Conservation (phyloP, 352 stramenopile genomes). For the Phytopythium cucurbitacearum region DNA sequence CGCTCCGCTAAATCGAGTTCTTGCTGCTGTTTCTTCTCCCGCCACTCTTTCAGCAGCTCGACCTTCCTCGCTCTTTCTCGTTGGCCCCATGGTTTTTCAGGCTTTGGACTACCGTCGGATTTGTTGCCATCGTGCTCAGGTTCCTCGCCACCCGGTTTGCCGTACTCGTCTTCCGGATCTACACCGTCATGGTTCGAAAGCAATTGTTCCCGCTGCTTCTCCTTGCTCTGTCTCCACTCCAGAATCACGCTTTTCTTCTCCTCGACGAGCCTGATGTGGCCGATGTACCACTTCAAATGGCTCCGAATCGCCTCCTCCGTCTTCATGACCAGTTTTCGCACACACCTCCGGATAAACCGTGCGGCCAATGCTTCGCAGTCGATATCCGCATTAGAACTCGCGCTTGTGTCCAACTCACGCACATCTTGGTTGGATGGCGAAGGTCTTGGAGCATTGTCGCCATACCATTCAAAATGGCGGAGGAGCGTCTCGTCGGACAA, state of each 20-base stretch:
- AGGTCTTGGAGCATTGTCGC: background rate
- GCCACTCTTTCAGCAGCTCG: conserved; percentile 33
- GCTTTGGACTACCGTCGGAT: background rate
- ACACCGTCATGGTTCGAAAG: background rate
- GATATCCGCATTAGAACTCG: background rate
- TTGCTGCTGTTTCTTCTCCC: conserved; percentile 35
- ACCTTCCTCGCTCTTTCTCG: conserved; percentile 18
- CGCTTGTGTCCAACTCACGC: background rate
- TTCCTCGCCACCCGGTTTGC: conserved; percentile 1
- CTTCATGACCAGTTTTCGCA: conserved; percentile 47
- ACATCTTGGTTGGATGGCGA: conserved; percentile 10
- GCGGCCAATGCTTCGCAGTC: conserved; percentile 46
- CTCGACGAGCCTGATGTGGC: conserved; percentile 40
- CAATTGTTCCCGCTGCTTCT: conserved; percentile 29
- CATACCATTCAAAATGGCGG: conserved; percentile 10
- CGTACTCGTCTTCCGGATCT: conserved; percentile 1
- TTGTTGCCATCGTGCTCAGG: background rate
- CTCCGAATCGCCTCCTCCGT: conserved; percentile 43
- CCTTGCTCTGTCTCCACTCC: conserved; percentile 53
- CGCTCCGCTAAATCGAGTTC: conserved; percentile 21
- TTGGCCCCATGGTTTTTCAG: conserved; percentile 9
- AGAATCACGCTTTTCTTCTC: conserved; percentile 60
- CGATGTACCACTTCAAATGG: conserved; percentile 70
- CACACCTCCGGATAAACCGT: conserved; percentile 47
- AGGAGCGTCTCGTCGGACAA: conserved; percentile 44